Conservation (phyloP, 1,284 basidiomycete species). For the Cryptococcus sp. region DNA sequence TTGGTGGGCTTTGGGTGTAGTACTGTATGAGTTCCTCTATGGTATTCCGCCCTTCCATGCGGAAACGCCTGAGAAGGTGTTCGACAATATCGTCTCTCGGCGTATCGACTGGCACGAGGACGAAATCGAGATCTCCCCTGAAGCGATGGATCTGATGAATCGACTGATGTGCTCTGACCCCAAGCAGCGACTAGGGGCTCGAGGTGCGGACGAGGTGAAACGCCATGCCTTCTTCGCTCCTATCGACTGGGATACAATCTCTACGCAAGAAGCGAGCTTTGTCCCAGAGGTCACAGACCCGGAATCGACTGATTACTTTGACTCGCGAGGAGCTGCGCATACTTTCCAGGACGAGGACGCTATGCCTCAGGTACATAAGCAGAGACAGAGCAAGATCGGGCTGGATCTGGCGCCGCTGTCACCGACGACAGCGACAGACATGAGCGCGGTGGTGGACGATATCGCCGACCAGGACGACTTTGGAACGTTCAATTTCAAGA, state of each 20-base stretch:
- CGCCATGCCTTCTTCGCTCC: conserved; percentile 85
- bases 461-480: conserved; percentile 71
- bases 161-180: conserved; percentile 83
- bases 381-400: conserved; percentile 1
- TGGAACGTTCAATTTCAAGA: conserved; percentile 98
- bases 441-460: conserved; percentile 50
- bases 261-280: conserved; percentile 85
- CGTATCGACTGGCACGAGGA: conserved; percentile 91
- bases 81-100: conserved; percentile 97
- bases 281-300: conserved; percentile 94
- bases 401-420: conserved; percentile 2
- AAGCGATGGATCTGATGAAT: conserved; percentile 90
- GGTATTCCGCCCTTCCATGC: conserved; percentile 98
- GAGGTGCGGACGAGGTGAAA: conserved; percentile 92
- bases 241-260: conserved; percentile 91
- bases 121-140: conserved; percentile 82
- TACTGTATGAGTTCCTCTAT: conserved; percentile 97
- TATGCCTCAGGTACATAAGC: conserved; percentile 78
- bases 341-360: conserved; percentile 58
- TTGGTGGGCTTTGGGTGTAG: conserved; percentile 98
- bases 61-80: conserved; percentile 93
- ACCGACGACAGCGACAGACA: conserved; percentile 53
- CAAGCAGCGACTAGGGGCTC: conserved; percentile 74
- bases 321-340: conserved; percentile 71
- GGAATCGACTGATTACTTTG: conserved; percentile 99